A percentile compares a stretch with the other conserved stretches of the same genome.
Evolutionary conservation across 208 protist species (phyloP).

Genomic region (Blastocrithidia nonstop): DNA sequence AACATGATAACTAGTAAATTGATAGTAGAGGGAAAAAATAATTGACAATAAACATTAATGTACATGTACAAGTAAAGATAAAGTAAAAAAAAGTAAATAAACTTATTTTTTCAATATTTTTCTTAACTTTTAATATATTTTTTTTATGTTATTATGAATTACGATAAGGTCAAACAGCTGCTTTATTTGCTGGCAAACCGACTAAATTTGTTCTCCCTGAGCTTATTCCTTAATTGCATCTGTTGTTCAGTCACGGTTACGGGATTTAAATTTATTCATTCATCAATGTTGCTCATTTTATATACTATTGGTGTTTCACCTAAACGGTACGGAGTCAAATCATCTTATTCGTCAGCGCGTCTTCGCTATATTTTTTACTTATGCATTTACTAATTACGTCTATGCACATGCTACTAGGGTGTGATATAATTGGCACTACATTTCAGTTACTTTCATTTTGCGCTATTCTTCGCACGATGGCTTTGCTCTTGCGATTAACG

Average conservation of each 20-base stretch:
- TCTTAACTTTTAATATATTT: not conserved
- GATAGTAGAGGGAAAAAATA: conserved; percentile 7
- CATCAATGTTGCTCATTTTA: conserved; percentile 71
- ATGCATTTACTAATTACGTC: conserved; percentile 12
- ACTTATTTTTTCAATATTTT: no score
- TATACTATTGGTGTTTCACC: conserved; percentile 21
- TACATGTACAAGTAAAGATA: no score
- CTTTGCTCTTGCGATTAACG: no score
- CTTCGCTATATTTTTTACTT: conserved; percentile 9
- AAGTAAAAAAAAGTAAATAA: no score
- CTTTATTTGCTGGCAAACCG: not conserved
- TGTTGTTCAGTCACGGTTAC: conserved; percentile 20
- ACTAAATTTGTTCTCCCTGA: no score
- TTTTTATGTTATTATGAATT: not conserved
- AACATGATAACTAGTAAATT: no score
- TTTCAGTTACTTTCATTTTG: conserved; percentile 11
- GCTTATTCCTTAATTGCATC: conserved; percentile 4
- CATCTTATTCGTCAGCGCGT: conserved; percentile 7
- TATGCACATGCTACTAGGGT: conserved; percentile 14
- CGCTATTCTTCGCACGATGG: no score
- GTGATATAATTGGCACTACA: conserved; percentile 21
- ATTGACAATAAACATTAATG: conserved; percentile 1
- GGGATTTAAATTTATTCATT: conserved; percentile 58
- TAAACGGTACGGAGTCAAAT: conserved; percentile 9
- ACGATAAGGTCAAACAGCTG: not conserved